phyloP scores from a whole-genome alignment of 2,329 filamentous ascomycete species.

The Colletotrichum lini region DNA sequence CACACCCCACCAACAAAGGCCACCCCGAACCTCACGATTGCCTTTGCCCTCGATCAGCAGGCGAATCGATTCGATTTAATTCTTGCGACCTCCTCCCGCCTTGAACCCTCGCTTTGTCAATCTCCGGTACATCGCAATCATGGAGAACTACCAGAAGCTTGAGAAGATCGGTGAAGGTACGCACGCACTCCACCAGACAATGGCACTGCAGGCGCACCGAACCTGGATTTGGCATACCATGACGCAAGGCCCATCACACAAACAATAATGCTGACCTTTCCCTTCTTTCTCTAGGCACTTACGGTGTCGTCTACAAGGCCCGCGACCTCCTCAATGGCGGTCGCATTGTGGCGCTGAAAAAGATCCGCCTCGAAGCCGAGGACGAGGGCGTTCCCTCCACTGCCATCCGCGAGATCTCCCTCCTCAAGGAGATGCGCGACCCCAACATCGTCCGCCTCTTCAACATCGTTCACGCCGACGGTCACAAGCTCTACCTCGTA shows the following conservation, averaged over 20 bases:
- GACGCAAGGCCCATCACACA: slow-evolving; percentile 8
- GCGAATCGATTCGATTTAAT: slow-evolving; percentile 13
- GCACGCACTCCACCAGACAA: slow-evolving; percentile 46
- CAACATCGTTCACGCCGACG: slow-evolving; percentile 95
- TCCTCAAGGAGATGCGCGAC: slow-evolving; percentile 95
- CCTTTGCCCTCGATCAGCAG: slow-evolving; percentile 8
- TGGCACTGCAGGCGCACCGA: background rate
- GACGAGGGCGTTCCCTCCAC: slow-evolving; percentile 95
- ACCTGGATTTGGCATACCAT: slow-evolving; percentile 7
- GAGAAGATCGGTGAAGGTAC: slow-evolving; percentile 97
- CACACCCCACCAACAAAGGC: slow-evolving; percentile 31
- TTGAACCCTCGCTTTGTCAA: slow-evolving; percentile 15
- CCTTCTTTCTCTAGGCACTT: slow-evolving; percentile 77
- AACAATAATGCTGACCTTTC: slow-evolving; percentile 4
- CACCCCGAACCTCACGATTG: slow-evolving; percentile 11
- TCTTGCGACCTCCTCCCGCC: background rate
- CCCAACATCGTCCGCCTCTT: slow-evolving; percentile 89
- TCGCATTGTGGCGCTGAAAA: slow-evolving; percentile 93
- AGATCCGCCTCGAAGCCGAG: slow-evolving; percentile 94
- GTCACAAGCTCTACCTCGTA: slow-evolving; percentile 94
- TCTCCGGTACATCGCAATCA: slow-evolving; percentile 53
- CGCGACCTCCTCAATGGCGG: slow-evolving; percentile 85
- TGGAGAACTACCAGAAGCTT: slow-evolving; percentile 98
- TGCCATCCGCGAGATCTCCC: slow-evolving; percentile 93
- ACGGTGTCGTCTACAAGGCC: slow-evolving; percentile 96